Evolutionary conservation across 2,329 filamentous ascomycete genomes (phyloP), one percentile per base, ranked within the genome.

Genomic region (Colletotrichum sp.): DNA sequence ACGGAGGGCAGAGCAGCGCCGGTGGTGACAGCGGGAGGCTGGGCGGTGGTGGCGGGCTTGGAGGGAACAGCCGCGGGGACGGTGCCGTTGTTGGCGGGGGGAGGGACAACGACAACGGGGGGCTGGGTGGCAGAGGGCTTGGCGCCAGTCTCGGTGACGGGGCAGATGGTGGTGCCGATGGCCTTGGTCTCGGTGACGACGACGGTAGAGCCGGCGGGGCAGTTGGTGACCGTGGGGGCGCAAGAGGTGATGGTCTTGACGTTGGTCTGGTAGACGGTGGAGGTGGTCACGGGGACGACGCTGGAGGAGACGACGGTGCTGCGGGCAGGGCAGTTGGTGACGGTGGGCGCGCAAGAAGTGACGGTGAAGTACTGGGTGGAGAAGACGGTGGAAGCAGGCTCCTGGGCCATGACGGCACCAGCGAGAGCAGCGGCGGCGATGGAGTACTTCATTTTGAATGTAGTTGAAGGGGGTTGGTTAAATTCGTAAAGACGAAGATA

Each of bases 391-490:
- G 81, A 84, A 63, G 78, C 77, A 71, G 80, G 78, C 59, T 80
- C 79, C 39, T 79, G 79, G 80, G 84, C 83, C 80, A 86, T 80
- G 79, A 83, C 86, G 81, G 85, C 86, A 81, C 85, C 87, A 80
- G 86, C 88, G 81, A 84, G 78, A 80, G 84, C 85, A 81, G 92
- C 86, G 82, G 89, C 82, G 83, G 85, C 83, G 80, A 87, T 86
- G 81, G 88, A 86, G 90, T 92, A 92, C 90, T 90, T 90, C 91
- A 93, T 93, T 82, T 92, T 92, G 90, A 88, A 80, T 78, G 84
- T 80, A 77, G 57, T 65, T 72, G 15, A 44, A 48, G 48, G 52
- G 60, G 63, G 28, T 82, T 80, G 72, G 78, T 78, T 78, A 79
- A 64, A 48, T 80, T 82, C 79, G 76, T 78, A 73, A 81, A 81